A percentile compares a stretch with the other conserved stretches of the same genome.
Evolutionary conservation across 805 yeast species (phyloP).

Genomic region (Hagleromyces aurorensis): DNA sequence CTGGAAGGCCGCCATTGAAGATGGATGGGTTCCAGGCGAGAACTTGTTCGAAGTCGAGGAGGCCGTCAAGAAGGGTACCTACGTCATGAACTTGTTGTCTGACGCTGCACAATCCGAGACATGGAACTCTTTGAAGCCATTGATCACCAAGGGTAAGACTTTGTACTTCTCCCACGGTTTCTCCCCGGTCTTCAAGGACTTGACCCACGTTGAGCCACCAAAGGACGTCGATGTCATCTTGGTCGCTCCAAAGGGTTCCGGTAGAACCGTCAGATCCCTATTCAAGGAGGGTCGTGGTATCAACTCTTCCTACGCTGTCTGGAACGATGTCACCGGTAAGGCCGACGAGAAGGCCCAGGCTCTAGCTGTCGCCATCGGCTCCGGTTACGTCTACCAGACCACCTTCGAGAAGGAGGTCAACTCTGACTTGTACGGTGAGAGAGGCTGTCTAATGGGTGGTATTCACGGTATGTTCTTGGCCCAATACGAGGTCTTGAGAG

Average conservation of each 20-base stretch:
- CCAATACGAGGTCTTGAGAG: slow-evolving; percentile 99
- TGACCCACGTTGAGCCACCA: slow-evolving; percentile 96
- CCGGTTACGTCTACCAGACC: slow-evolving; percentile 99
- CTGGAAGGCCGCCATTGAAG: slow-evolving; percentile 99
- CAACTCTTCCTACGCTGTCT: slow-evolving; percentile 98
- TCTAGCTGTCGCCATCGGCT: slow-evolving; percentile 97
- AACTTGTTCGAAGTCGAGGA: slow-evolving; percentile 91
- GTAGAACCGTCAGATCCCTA: slow-evolving; percentile 98
- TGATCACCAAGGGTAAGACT: slow-evolving; percentile 94
- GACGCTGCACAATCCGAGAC: slow-evolving; percentile 99
- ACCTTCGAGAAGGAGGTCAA: slow-evolving; percentile 98
- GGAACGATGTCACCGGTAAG: slow-evolving; percentile 98
- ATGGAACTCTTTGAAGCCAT: slow-evolving; percentile 81
- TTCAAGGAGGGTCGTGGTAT: slow-evolving; percentile 99
- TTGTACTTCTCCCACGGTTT: slow-evolving; percentile 99
- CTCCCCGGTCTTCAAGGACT: slow-evolving; percentile 97
- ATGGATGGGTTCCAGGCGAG: slow-evolving; percentile 99
- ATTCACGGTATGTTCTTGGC: slow-evolving; percentile 99
- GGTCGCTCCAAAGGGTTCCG: slow-evolving; percentile 99
- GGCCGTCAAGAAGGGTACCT: slow-evolving; percentile 88
- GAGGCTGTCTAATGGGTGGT: slow-evolving; percentile 99
- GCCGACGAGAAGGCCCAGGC: slow-evolving; percentile 99
- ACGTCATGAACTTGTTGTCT: slow-evolving; percentile 94
- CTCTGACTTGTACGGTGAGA: slow-evolving; percentile 99
- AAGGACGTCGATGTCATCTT: slow-evolving; percentile 90